Evolutionary conservation across 495 filamentous ascomycete species (phyloP).

Genomic region (Friedmanniomyces endolithicus): DNA sequence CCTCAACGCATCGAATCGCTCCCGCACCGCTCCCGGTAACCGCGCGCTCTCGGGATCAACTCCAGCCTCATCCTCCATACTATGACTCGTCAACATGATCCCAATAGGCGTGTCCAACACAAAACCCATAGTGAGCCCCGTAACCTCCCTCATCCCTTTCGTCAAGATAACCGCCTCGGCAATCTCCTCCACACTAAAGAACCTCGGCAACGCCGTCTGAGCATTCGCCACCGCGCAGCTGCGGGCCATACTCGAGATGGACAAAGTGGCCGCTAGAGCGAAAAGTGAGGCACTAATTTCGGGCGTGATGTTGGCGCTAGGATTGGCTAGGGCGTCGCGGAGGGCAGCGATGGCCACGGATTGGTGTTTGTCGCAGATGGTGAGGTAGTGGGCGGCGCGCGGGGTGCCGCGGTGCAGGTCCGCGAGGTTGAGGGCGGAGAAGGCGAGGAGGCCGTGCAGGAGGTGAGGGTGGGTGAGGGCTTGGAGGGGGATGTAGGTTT

Average conservation of each 20-base stretch:
- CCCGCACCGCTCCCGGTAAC: no score
- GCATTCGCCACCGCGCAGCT: background rate
- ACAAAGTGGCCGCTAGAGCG: slow-evolving; percentile 1
- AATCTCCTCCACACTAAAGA: background rate
- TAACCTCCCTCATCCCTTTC: slow-evolving; percentile 2
- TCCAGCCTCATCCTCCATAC: background rate
- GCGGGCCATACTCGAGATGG: slow-evolving; percentile 3
- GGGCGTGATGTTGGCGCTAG: background rate
- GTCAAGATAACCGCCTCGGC: background rate
- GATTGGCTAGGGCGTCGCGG: slow-evolving; percentile 3
- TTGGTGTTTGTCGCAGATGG: slow-evolving; percentile 13
- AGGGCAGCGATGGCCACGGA: slow-evolving; percentile 11
- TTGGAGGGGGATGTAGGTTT: slow-evolving; percentile 3
- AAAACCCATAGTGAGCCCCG: background rate
- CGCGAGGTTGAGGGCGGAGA: slow-evolving; percentile 16
- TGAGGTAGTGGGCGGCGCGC: slow-evolving; percentile 1
- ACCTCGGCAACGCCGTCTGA: background rate
- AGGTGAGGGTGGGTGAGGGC: slow-evolving; percentile 13
- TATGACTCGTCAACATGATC: background rate
- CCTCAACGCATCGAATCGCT: no score
- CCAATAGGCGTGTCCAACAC: background rate
- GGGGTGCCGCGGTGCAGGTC: background rate
- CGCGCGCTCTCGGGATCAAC: background rate
- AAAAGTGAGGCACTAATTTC: slow-evolving; percentile 5
- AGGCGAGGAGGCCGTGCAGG: slow-evolving; percentile 17